A percentile compares a stretch with the other conserved stretches of the same genome.
Conservation (phyloP, 257 asterid genomes). For the Oldenlandia corymbosa region DNA sequence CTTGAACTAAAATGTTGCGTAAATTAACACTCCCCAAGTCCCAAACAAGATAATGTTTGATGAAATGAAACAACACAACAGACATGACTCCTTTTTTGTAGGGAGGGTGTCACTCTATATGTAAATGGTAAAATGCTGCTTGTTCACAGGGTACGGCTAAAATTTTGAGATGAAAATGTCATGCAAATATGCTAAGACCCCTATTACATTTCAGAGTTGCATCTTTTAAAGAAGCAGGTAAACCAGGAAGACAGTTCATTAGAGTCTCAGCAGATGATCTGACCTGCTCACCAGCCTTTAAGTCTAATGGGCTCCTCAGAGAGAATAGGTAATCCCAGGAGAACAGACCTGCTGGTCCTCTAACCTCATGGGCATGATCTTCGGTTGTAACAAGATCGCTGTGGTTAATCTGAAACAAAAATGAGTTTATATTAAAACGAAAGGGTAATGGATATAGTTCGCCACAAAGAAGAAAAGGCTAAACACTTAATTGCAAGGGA, state of each 20-base stretch:
- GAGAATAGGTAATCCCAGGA: constrained; percentile 83
- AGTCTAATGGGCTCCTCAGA: constrained; percentile 65
- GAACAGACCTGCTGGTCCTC: constrained; percentile 91
- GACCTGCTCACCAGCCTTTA: constrained; percentile 94
- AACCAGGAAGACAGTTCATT: neutral
- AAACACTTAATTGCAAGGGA: neutral
- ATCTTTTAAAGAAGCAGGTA: neutral
- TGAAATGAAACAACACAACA: no score
- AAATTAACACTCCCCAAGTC: no score
- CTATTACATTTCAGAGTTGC: neutral
- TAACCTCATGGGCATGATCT: constrained; percentile 85
- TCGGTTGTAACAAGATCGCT: constrained; percentile 66
- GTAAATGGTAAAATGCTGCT: neutral
- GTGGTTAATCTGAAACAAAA: constrained; percentile 66
- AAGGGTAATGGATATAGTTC: neutral
- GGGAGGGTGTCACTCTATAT: no score
- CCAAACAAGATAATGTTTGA: no score
- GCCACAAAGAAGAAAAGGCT: neutral
- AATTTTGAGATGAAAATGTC: neutral
- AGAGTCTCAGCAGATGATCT: constrained; percentile 11
- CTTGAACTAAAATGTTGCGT: neutral
- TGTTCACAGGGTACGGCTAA: neutral
- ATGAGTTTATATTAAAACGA: constrained; percentile 5
- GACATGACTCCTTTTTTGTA: no score
- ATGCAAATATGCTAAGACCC: no score